Conservation (phyloP, 352 stramenopile species). For the Globisporangium nodosum region DNA sequence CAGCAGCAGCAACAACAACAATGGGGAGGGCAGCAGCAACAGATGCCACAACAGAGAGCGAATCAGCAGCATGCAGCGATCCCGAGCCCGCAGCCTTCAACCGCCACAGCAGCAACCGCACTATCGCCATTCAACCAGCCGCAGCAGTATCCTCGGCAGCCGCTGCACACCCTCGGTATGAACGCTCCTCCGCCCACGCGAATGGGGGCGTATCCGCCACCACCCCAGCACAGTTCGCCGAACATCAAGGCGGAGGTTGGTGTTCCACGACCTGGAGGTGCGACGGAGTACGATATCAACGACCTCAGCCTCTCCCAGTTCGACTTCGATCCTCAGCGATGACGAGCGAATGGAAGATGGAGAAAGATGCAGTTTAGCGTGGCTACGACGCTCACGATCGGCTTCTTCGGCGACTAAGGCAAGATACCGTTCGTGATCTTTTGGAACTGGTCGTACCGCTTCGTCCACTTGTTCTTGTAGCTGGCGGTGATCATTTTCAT, state of each 20-base stretch:
- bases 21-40: conserved; percentile 7
- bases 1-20: conserved; percentile 12
- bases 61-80: conserved; percentile 5
- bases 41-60: conserved; percentile 12
- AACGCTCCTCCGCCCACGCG: conserved; percentile 49
- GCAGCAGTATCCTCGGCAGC: conserved; percentile 10
- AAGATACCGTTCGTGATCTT: conserved; percentile 88
- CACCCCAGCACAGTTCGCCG: conserved; percentile 2
- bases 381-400: background rate
- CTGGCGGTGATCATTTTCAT: conserved; percentile 90
- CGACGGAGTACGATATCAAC: conserved; percentile 58
- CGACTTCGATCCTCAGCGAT: conserved; percentile 57
- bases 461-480: conserved; percentile 91
- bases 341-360: background rate
- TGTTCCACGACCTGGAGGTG: background rate
- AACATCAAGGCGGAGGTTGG: conserved; percentile 21
- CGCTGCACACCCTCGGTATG: conserved; percentile 16
- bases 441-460: conserved; percentile 93
- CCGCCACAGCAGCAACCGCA: conserved; percentile 14
- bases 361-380: background rate
- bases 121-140: conserved; percentile 5
- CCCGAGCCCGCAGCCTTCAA: conserved; percentile 5
- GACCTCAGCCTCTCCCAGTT: conserved; percentile 84
- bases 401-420: conserved; percentile 22
- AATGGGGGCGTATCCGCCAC: conserved; percentile 16